Evolutionary conservation across 2,329 filamentous ascomycete species (phyloP).

Genomic region (Fusarium protoensiforme): DNA sequence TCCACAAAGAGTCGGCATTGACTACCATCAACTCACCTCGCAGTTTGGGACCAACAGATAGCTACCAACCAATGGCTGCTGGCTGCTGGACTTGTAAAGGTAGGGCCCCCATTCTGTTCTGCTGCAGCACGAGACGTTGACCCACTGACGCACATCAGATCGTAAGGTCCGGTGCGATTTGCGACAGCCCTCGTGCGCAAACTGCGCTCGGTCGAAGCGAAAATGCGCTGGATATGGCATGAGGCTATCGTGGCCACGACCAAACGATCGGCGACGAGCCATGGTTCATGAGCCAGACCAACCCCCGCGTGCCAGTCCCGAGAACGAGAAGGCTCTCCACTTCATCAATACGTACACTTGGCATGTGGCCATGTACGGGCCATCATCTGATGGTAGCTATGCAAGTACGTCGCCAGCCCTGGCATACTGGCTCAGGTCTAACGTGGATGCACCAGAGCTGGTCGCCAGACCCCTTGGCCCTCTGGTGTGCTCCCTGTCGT

Average conservation of each 20-base stretch:
- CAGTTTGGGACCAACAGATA: not conserved
- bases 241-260: not conserved
- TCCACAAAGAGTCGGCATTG: not conserved
- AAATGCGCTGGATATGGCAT: not conserved
- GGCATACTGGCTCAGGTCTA: not conserved
- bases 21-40: not conserved
- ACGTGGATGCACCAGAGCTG: not conserved
- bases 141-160: not conserved
- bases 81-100: not conserved
- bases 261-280: not conserved
- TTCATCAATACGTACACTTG: not conserved
- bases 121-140: not conserved
- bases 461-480: not conserved
- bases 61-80: not conserved
- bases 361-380: not conserved
- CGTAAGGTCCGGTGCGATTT: not conserved
- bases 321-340: not conserved
- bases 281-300: not conserved
- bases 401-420: not conserved
- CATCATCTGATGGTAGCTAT: not conserved
- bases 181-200: not conserved
- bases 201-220: not conserved
- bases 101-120: not conserved
- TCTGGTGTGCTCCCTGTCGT: not conserved
- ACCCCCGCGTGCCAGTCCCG: not conserved